Percentiles rank a stretch among this genome's conserved stretches.
Conservation (phyloP, 2,329 filamentous ascomycete genomes). For the Colletotrichum sp. region DNA sequence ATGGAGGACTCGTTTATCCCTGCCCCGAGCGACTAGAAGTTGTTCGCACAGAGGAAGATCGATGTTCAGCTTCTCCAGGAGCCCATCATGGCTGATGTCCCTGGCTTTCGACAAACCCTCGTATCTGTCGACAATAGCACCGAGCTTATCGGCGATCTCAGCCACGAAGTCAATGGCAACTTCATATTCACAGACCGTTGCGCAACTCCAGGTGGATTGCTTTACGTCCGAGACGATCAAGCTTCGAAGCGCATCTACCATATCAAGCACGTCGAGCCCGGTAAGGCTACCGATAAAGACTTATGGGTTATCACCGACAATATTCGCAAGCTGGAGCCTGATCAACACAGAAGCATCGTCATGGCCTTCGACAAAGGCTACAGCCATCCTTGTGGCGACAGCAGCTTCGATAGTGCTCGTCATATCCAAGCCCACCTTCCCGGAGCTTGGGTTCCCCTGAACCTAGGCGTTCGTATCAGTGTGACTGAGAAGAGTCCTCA, state of each 20-base stretch:
- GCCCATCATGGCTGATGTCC: background rate
- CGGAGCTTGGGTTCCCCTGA: background rate
- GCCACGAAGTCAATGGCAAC: background rate
- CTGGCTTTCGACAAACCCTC: background rate
- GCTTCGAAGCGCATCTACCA: background rate
- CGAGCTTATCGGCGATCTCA: background rate
- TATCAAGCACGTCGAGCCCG: background rate
- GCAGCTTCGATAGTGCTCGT: background rate
- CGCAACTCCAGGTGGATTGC: background rate
- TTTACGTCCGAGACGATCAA: background rate
- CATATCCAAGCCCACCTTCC: background rate
- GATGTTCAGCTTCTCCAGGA: background rate
- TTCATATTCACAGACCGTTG: background rate
- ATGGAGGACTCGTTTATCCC: background rate
- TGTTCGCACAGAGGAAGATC: conserved; percentile 4
- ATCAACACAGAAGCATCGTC: background rate
- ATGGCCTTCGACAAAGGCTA: background rate
- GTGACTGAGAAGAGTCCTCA: background rate
- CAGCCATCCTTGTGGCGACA: background rate
- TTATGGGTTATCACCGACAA: conserved; percentile 6
- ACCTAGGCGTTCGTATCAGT: background rate
- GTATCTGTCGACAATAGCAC: background rate
- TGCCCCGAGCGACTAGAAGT: background rate
- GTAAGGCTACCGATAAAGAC: background rate
- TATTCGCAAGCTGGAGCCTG: conserved; percentile 1